Evolutionary conservation across 179 eudicot genomes (phyloP), one percentile per base, ranked within the genome.

Genomic region (Gypsophila paniculata): DNA sequence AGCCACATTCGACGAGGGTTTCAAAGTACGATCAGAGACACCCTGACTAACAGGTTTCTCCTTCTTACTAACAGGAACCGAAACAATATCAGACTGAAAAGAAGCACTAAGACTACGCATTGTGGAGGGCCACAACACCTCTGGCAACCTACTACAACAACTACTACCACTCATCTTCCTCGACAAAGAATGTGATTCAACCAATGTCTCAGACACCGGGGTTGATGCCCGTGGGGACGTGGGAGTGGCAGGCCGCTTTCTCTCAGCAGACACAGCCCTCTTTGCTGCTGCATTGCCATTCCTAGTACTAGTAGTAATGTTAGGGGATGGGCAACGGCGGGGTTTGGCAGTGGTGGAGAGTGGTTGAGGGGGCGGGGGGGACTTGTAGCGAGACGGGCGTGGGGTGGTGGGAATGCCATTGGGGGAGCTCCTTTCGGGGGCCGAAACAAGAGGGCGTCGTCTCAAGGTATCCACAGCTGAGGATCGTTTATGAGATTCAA

Each of bases 81-180:
- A 89, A 73, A 81, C 74, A 2, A 78, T 68, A 83, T 92, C 97
- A 58, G 96, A 86, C 71, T 92, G 97, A 72, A 94, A 92, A 49
- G 99, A 88, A 65, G 92, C 97, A 75, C 77, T 87, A 29, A 88
- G 83, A 71, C 93, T 88, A 59, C 97, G 91, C 99, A 88, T 94
- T 42, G 93, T 90, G 29, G 99, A 86, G 48, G 98, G 99, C 99
- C 99, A 90, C 77, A 95, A 82, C 61, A 76, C 82, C 75, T 94
- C 96, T 0, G 91, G 85, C 79, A 86, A 62, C 77, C 84, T 82
- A 74, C 81, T 23, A 29, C n/a, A n/a, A n/a, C n/a, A n/a, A n/a
- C 34, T 4, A 23, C 23, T 83, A 11, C 83, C 75, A 18, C 59
- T 23, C 60, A 65, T 54, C 84, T 93, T 91, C 63, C 82, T 88